Base-by-base conservation (phyloP, 345 rosid species). In the Populus davidiana region DNA sequence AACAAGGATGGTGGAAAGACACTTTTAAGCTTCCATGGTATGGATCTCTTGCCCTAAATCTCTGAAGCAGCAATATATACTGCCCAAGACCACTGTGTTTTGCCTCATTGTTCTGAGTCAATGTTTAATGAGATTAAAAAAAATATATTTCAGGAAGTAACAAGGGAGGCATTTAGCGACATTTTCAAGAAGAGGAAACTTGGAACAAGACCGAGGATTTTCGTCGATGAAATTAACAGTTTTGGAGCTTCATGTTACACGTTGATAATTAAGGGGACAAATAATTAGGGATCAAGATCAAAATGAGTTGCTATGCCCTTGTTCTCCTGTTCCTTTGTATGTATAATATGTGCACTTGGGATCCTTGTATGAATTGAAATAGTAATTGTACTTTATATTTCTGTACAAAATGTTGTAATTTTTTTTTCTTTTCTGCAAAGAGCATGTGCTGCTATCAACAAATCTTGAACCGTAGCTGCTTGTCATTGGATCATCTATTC, bases 21-120 rank as follows among this genome's bases (percentile, higher is more conserved):
- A 85, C 98, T 31, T 93, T 96, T 81, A 96, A 90, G 90, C 92
- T 96, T 83, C 96, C 94, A 41, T 93, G 99, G 99, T 96, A 93
- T 74, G 89, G 72, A 73, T 77, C 41, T 64, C 52, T 61, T 54
- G 38, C 67, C 65, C 23, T 27, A 14, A 23, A 61, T 81, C 70
- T 75, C 27, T 8, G 39, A 27, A 52, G 50, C 17, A 8, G 71
- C 67, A n/a, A 21, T 59, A 39, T 27, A 50, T 18, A 50, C 8
- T 50, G 7, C 6, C 56, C 56, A 50, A 50, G 8, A 50, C 56
- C 56, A 50, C 21, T 16, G 56, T 17, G 21, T 50, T 18, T 18
- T 10, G 5, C 27, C 8, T 44, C 14, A n/a, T 20, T 56, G 50
- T 20, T n/a, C 44, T 31, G n/a, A 23, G 38, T 14, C 62, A 49